phyloP scores from a whole-genome alignment of 2,329 filamentous ascomycete species.

The Blastomyces parvus region DNA sequence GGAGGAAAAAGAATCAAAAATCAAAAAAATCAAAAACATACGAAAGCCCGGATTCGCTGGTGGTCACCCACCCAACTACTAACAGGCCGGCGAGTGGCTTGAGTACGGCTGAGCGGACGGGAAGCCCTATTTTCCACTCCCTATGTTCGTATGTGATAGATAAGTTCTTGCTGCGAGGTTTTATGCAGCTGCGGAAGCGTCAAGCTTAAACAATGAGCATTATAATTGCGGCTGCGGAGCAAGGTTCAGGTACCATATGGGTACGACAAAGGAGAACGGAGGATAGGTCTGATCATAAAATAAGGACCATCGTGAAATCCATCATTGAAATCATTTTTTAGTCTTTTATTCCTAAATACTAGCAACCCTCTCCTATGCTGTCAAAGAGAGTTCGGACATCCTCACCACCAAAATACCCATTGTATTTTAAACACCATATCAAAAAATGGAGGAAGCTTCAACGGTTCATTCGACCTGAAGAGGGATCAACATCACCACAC shows the following conservation, averaged over 20 bases:
- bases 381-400: no score
- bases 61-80: slow-evolving; percentile 14
- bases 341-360: background rate
- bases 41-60: slow-evolving; percentile 22
- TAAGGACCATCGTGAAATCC: no score
- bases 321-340: background rate
- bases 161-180: no score
- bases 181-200: no score
- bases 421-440: background rate
- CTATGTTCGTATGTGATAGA: slow-evolving; percentile 33
- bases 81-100: slow-evolving; percentile 37
- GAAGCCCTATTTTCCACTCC: slow-evolving; percentile 38
- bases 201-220: no score
- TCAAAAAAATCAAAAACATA: no score
- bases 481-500: background rate
- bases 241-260: no score
- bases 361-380: background rate
- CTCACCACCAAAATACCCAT: background rate
- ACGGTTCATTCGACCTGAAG: no score
- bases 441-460: background rate
- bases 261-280: no score
- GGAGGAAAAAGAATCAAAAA: no score
- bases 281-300: no score
- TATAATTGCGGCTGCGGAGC: no score
- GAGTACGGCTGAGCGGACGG: slow-evolving; percentile 38